These are phyloP conservation scores for Phaeophleospora eucalypticola DNA, from an alignment of 2,329 filamentous ascomycete species.

Conservation along the genomic window DNA sequence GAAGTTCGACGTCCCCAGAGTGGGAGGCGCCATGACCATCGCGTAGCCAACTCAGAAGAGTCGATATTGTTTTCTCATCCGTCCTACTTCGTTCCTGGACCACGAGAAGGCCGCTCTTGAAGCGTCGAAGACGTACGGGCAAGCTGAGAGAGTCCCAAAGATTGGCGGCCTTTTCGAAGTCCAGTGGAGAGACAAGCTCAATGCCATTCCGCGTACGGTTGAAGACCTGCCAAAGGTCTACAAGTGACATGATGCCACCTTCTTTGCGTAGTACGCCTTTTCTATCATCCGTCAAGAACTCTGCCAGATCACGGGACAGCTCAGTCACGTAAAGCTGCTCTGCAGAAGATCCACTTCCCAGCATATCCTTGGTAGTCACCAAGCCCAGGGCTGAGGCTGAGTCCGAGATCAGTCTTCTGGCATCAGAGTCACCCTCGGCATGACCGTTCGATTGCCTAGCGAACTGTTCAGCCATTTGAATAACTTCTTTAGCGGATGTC, in stretches of 20 bases:
- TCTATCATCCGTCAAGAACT: constrained; percentile 82
- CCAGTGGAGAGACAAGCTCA: constrained; percentile 83
- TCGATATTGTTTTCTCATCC: constrained; percentile 80
- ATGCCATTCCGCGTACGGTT: constrained; percentile 90
- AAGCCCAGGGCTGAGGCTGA: constrained; percentile 80
- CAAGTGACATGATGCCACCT: constrained; percentile 82
- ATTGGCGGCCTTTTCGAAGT: constrained; percentile 84
- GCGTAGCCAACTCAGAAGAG: constrained; percentile 71
- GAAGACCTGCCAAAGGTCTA: constrained; percentile 92
- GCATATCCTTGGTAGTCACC: constrained; percentile 92
- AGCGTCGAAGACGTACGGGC: constrained; percentile 79
- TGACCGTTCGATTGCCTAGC: constrained; percentile 61
- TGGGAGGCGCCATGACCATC: constrained; percentile 39
- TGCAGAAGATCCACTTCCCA: constrained; percentile 66
- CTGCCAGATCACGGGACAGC: constrained; percentile 75
- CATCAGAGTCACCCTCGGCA: constrained; percentile 51
- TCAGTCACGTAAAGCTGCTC: constrained; percentile 88
- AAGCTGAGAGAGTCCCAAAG: constrained; percentile 85
- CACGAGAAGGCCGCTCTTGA: constrained; percentile 90
- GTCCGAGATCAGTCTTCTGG: constrained; percentile 71
- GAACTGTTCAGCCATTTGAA: constrained; percentile 86
- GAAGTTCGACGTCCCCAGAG: constrained; percentile 68
- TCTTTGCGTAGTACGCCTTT: constrained; percentile 72
- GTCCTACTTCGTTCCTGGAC: constrained; percentile 85
- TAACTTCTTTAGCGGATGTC: constrained; percentile 94